Conservation (phyloP, 2,329 filamentous ascomycete species). For the Phyllosticta paracitricarpa region DNA sequence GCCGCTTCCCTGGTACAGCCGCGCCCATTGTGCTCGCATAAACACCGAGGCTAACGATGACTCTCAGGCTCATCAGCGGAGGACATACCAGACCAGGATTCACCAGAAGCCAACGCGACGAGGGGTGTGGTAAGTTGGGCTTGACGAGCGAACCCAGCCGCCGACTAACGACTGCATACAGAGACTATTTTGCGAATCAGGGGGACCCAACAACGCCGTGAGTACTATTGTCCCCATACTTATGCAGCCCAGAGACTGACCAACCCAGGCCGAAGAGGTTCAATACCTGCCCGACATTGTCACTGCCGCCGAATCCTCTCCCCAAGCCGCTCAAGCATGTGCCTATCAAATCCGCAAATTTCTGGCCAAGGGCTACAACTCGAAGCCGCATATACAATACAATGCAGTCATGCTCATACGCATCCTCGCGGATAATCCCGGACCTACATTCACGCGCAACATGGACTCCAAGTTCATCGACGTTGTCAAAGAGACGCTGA, state of each 20-base stretch:
- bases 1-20: conserved; percentile 23
- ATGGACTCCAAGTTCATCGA: conserved; percentile 76
- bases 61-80: conserved; percentile 5
- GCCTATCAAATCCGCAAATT: conserved; percentile 74
- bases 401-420: conserved; percentile 93
- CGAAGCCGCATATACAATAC: conserved; percentile 68
- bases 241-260: background rate
- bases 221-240: conserved; percentile 5
- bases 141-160: conserved; percentile 11
- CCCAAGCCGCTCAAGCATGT: conserved; percentile 71
- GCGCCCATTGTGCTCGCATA: background rate
- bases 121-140: conserved; percentile 42
- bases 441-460: conserved; percentile 80
- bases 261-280: conserved; percentile 69
- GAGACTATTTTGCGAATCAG: conserved; percentile 75
- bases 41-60: conserved; percentile 10
- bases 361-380: conserved; percentile 60
- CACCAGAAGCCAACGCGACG: conserved; percentile 56
- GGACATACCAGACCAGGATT: conserved; percentile 37
- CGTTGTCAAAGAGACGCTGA: conserved; percentile 64
- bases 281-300: conserved; percentile 88
- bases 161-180: conserved; percentile 26
- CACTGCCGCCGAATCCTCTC: conserved; percentile 87
- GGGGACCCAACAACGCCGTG: conserved; percentile 41
- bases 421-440: conserved; percentile 87